Base-by-base conservation (phyloP, 768 basidiomycete genomes). In the Suillus plorans region DNA sequence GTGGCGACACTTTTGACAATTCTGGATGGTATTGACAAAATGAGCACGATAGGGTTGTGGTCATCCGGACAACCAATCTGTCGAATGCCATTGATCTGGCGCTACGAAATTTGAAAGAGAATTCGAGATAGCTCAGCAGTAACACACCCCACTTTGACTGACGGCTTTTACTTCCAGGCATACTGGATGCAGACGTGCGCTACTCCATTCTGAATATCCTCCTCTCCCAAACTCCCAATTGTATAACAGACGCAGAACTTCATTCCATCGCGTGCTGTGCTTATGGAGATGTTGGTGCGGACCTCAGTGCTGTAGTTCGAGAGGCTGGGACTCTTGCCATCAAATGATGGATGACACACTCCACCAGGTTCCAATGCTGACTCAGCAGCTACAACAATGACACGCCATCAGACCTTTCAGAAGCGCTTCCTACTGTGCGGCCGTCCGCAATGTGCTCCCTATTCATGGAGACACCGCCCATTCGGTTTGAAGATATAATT, bases 211-310 rank as follows among this genome's bases (percentile, higher is more conserved):
- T 99, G 47, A 81, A 86, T 20, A 94, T 98, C 55, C 78, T 98
- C 20, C 84, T 98, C 0, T 72, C 84, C 20, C 90, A 90, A 67
- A 91, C 91, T n/a, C n/a, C n/a, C n/a, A n/a, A n/a, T n/a, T n/a
- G n/a, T 4, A 82, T 98, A 65, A 74, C 85, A 0, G 74, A 78
- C 4, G 79, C 80, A 0, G 87, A 92, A 13, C 84, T 99, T 2
- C 78, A 82, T 31, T 68, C 81, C 2, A 77, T 98, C n/a, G 90
- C 96, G 0, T 82, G 85, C 13, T 86, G 86, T 39, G 95, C 95
- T 13, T 94, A 99, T 67, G 97, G 97, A 0, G 99, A 96, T 74
- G 97, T 99, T 55, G 97, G 97, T 8, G 97, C 97, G 6, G 97
- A 99, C 76, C 83, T 99, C 52, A 89, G 90, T 39, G 94, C 95